Percentiles rank a stretch among this genome's conserved stretches.
These are phyloP conservation scores for Teunomyces gatunensis DNA, from an alignment of 805 yeast species.

Conservation along the genomic window DNA sequence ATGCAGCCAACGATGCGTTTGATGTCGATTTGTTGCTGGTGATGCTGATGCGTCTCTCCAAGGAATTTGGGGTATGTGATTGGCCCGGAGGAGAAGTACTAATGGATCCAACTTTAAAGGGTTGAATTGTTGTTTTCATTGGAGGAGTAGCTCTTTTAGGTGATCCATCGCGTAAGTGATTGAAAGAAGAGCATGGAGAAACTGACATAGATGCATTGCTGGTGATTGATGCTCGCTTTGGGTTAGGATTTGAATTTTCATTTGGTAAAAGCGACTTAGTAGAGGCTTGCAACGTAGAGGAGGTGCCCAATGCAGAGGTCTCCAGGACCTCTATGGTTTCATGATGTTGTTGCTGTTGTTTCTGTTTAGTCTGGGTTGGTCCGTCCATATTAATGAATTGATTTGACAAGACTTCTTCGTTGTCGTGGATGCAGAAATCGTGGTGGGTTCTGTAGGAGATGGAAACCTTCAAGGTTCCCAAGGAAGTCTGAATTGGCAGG, in stretches of 20 bases:
- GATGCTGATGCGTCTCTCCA: slow-evolving; percentile 40
- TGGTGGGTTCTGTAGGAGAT: slow-evolving; percentile 77
- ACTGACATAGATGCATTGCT: slow-evolving; percentile 17
- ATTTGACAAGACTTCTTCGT: slow-evolving; percentile 59
- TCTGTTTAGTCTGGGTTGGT: background rate
- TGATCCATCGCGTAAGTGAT: background rate
- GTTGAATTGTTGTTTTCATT: slow-evolving; percentile 44
- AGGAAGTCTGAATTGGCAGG: slow-evolving; percentile 68
- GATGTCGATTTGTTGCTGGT: slow-evolving; percentile 49
- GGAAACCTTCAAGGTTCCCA: slow-evolving; percentile 70
- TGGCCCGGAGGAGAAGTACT: slow-evolving; percentile 42
- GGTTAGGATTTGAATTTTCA: background rate
- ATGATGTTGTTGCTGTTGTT: background rate
- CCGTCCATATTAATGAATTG: slow-evolving; percentile 52
- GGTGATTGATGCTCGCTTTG: slow-evolving; percentile 13
- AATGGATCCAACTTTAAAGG: slow-evolving; percentile 64
- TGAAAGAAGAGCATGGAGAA: slow-evolving; percentile 25
- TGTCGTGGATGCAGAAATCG: slow-evolving; percentile 64
- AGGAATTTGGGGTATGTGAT: slow-evolving; percentile 19
- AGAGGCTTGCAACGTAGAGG: background rate
- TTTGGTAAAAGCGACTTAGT: background rate
- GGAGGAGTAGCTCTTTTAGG: slow-evolving; percentile 13
- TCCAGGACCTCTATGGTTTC: slow-evolving; percentile 1
- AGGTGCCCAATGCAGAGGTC: background rate
- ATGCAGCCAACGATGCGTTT: slow-evolving; percentile 52